A percentile compares a stretch with the other conserved stretches of the same genome.
Conservation (phyloP, 2,329 filamentous ascomycete genomes). For the Penicillium frequentans region DNA sequence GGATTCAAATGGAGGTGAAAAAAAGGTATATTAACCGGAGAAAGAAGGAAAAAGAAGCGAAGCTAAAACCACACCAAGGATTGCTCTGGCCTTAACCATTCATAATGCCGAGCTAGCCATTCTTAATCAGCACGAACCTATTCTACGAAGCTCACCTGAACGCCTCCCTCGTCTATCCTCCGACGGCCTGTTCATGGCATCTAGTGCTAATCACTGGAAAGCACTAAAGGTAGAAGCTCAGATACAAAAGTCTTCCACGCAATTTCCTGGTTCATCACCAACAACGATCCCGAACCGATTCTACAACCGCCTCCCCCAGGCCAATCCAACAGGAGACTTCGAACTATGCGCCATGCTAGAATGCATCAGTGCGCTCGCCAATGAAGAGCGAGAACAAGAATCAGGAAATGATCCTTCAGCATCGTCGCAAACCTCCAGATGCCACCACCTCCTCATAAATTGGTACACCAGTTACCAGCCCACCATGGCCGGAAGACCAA, state of each 20-base stretch:
- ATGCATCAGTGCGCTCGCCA: slow-evolving; percentile 8
- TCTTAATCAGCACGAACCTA: slow-evolving; percentile 9
- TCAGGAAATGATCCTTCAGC: neutral
- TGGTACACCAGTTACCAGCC: slow-evolving; percentile 7
- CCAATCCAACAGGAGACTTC: neutral
- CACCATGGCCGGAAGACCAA: neutral
- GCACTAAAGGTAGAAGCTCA: slow-evolving; percentile 2
- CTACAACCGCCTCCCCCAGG: neutral
- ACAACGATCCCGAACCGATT: neutral
- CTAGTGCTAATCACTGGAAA: slow-evolving; percentile 8
- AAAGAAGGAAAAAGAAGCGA: neutral
- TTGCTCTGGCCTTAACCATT: slow-evolving; percentile 7
- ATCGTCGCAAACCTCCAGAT: neutral
- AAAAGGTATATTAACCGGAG: neutral
- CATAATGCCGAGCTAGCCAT: slow-evolving; percentile 11
- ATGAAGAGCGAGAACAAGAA: neutral
- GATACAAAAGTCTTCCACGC: neutral
- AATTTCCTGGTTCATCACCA: neutral
- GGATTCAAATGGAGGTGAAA: slow-evolving; percentile 9
- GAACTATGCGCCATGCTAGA: slow-evolving; percentile 6
- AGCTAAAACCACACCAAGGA: neutral
- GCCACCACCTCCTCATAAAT: slow-evolving; percentile 19
- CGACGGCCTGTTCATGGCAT: slow-evolving; percentile 9
- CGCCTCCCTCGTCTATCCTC: slow-evolving; percentile 8
- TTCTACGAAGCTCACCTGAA: slow-evolving; percentile 8